Percentiles rank a stretch among this genome's conserved stretches.
Evolutionary conservation across 2,329 filamentous ascomycete species (phyloP).

Genomic region (Alternaria burnsii): DNA sequence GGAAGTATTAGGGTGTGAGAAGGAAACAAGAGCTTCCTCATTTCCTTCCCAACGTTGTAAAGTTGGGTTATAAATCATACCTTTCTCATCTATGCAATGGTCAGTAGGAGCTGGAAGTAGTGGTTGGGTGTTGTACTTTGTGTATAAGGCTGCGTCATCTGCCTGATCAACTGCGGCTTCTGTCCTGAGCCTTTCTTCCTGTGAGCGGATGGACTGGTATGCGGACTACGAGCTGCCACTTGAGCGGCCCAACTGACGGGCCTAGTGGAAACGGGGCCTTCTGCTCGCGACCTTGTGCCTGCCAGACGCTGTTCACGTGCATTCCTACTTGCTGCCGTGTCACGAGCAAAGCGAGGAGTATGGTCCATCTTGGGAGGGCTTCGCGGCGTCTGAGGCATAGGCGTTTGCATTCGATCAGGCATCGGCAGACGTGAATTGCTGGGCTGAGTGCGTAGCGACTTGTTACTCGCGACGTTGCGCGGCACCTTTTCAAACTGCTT

Average conservation of each 20-base stretch:
- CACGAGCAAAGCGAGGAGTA: slow-evolving; percentile 70
- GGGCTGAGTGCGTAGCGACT: slow-evolving; percentile 63
- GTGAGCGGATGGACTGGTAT: slow-evolving; percentile 59
- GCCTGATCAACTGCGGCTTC: slow-evolving; percentile 90
- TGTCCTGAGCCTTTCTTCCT: slow-evolving; percentile 62
- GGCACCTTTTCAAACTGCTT: slow-evolving; percentile 85
- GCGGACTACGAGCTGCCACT: slow-evolving; percentile 60
- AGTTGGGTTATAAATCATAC: slow-evolving; percentile 93
- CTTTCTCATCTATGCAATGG: slow-evolving; percentile 74
- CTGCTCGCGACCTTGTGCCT: slow-evolving; percentile 53
- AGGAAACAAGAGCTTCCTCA: slow-evolving; percentile 81
- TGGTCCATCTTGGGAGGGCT: slow-evolving; percentile 61
- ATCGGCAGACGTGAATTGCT: slow-evolving; percentile 55
- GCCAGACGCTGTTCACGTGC: slow-evolving; percentile 68
- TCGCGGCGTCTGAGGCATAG: slow-evolving; percentile 63
- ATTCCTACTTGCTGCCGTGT: slow-evolving; percentile 72
- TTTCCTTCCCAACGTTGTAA: slow-evolving; percentile 96
- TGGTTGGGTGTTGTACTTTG: slow-evolving; percentile 71
- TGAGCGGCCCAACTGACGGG: slow-evolving; percentile 69
- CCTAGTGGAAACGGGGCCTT: slow-evolving; percentile 61
- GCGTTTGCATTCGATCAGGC: slow-evolving; percentile 57
- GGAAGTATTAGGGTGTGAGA: slow-evolving; percentile 65
- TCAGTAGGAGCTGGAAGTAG: slow-evolving; percentile 13
- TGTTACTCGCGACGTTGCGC: slow-evolving; percentile 71
- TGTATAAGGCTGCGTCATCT: slow-evolving; percentile 77